These are phyloP conservation scores for Trametes pubescens DNA, from an alignment of 1,284 basidiomycete genomes.

Conservation along the genomic window DNA sequence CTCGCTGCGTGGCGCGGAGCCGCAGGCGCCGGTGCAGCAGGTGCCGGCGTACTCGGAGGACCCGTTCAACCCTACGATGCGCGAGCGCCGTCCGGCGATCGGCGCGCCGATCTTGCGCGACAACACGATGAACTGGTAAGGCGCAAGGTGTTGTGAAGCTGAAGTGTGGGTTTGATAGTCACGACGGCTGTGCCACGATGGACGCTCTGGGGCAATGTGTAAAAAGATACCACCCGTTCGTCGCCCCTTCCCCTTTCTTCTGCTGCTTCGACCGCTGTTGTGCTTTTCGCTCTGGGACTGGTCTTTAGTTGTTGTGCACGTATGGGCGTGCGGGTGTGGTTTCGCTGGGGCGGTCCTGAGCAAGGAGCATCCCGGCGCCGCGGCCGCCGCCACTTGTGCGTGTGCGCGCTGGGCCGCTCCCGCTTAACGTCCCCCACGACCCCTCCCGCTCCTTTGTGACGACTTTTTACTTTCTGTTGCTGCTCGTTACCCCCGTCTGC, in stretches of 20 bases:
- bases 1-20: slow-evolving; percentile 63
- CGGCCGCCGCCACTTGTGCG: background rate
- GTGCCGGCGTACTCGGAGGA: slow-evolving; percentile 13
- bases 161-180: background rate
- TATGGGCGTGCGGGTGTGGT: slow-evolving; percentile 8
- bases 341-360: background rate
- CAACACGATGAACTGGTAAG: slow-evolving; percentile 45
- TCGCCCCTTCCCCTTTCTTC: background rate
- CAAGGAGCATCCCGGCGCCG: slow-evolving; percentile 4
- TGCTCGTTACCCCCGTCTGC: background rate
- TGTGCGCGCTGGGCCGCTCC: background rate
- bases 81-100: slow-evolving; percentile 43
- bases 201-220: slow-evolving; percentile 10
- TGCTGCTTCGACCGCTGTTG: slow-evolving; percentile 2
- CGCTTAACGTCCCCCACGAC: slow-evolving; percentile 25
- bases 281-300: slow-evolving; percentile 26
- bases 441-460: slow-evolving; percentile 27
- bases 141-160: background rate
- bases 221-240: slow-evolving; percentile 27
- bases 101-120: slow-evolving; percentile 43
- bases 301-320: slow-evolving; percentile 3
- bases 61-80: slow-evolving; percentile 38
- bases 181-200: background rate
- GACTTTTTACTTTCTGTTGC: slow-evolving; percentile 7
- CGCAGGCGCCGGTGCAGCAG: slow-evolving; percentile 14